These are phyloP conservation scores for Penicillium goetzii DNA, from an alignment of 495 filamentous ascomycete species.

Conservation along the genomic window DNA sequence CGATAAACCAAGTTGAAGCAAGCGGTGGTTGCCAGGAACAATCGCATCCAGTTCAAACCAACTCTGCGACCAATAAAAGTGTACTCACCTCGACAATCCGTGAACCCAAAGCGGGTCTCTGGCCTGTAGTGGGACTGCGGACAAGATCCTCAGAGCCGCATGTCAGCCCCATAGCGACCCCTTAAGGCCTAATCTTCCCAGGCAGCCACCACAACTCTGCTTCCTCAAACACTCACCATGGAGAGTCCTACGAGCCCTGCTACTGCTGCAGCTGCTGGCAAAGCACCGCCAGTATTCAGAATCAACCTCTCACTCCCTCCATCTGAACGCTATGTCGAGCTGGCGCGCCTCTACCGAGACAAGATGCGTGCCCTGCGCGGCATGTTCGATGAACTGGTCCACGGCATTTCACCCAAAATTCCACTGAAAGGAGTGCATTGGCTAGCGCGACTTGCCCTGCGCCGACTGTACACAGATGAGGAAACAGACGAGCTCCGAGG, in stretches of 20 bases:
- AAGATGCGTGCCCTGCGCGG: conserved; percentile 43
- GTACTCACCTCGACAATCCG: neutral
- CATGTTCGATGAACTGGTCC: conserved; percentile 54
- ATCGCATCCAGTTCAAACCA: neutral
- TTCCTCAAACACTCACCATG: conserved; percentile 7
- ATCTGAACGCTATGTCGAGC: conserved; percentile 53
- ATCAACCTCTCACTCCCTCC: conserved; percentile 66
- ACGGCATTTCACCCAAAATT: conserved; percentile 28
- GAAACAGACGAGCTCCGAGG: conserved; percentile 65
- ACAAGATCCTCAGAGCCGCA: conserved; percentile 2
- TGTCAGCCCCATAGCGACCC: neutral
- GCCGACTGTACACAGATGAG: conserved; percentile 55
- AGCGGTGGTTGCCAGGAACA: neutral
- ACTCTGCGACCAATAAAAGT: neutral
- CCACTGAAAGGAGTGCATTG: conserved; percentile 36
- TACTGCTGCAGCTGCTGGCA: conserved; percentile 2
- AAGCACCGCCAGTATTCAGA: conserved; percentile 44
- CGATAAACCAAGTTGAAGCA: neutral
- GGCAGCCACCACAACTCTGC: conserved; percentile 1
- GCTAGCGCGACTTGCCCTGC: conserved; percentile 49
- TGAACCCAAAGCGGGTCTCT: neutral
- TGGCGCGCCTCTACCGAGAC: conserved; percentile 49
- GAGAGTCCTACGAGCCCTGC: neutral
- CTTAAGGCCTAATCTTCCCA: neutral
- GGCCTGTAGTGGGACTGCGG: neutral